Base-by-base conservation (phyloP, 495 filamentous ascomycete genomes). In the Aspergillus egyptiacus region DNA sequence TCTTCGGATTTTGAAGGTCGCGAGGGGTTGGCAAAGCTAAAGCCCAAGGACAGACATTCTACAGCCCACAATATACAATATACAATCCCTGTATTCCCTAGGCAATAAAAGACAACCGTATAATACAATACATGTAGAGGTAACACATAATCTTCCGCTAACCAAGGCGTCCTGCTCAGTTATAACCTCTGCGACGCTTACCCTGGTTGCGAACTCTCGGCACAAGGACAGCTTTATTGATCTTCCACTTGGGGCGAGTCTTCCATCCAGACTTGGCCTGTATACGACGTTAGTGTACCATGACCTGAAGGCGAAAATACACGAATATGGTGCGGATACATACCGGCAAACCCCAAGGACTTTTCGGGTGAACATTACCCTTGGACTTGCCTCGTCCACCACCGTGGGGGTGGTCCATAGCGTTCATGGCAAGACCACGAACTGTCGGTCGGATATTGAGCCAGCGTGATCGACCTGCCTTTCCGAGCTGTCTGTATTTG, bases 381-480 rank as follows among this genome's bases (percentile, higher is more conserved):
- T 98, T 97, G 19, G 89, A 95, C 74, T 98, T 98, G 64, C 93
- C 93, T 73, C 94, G 78, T 64, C 93, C 93, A 84, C 93, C 93
- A 78, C 93, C 93, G 69, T 98, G 93, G 57, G 93, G 91, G 79
- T 98, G 93, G 56, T 98, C 94, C 52, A 72, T 79, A 51, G 91
- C 89, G 68, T 98, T 98, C 93, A 98, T 98, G 15, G 93, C 93
- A 59, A 98, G 66, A 83, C 93, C 93, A 70, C 93, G 79, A 27
- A 98, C 93, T 5, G 93, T 96, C 0, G 93, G 93, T 51, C 93
- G 72, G 58, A 95, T 94, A 50, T 90, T 90, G 54, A 96, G 66
- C 91, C 90, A 96, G 57, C 93, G 77, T 36, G 82, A 87, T 52
- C 93, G 79, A 52, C 93, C 93, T 46, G 93, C 93, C 71, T 98